These are phyloP conservation scores for Apocynum venetum DNA, from an alignment of 257 asterid genomes.

Conservation along the genomic window DNA sequence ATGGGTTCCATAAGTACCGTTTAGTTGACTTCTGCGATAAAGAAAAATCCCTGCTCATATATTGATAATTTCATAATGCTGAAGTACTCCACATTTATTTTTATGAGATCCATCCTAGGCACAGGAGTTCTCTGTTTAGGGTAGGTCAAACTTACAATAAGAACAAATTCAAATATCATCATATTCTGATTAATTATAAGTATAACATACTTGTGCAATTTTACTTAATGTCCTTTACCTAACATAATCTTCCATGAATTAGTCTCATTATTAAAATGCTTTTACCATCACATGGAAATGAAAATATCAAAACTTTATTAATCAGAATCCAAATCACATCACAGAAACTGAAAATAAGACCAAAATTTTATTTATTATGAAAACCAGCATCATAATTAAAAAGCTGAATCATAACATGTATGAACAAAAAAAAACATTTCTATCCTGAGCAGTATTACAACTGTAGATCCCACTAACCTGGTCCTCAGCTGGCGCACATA, in stretches of 20 bases:
- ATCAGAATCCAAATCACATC: too few species aligned
- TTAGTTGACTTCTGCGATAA: not conserved
- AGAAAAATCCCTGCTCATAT: not conserved
- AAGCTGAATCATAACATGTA: too few species aligned
- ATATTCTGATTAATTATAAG: not conserved
- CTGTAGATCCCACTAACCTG: constrained; percentile 45
- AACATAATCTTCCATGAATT: not conserved
- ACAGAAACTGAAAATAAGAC: not conserved
- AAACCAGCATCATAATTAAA: not conserved
- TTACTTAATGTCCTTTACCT: not conserved
- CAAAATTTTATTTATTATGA: not conserved
- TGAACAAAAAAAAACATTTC: not conserved
- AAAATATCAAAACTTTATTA: too few species aligned
- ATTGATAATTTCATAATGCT: not conserved
- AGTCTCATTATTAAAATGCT: not conserved
- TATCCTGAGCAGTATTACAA: not conserved
- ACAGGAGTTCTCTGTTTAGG: not conserved
- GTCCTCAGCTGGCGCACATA: constrained; percentile 75
- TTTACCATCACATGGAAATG: too few species aligned
- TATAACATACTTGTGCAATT: not conserved
- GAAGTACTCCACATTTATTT: not conserved
- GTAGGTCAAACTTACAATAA: not conserved
- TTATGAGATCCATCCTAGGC: not conserved
- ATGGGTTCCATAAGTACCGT: not conserved
- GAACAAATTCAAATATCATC: not conserved